These are phyloP conservation scores for Stagonosporopsis tanaceti DNA, from an alignment of 2,329 filamentous ascomycete genomes.

Conservation along the genomic window DNA sequence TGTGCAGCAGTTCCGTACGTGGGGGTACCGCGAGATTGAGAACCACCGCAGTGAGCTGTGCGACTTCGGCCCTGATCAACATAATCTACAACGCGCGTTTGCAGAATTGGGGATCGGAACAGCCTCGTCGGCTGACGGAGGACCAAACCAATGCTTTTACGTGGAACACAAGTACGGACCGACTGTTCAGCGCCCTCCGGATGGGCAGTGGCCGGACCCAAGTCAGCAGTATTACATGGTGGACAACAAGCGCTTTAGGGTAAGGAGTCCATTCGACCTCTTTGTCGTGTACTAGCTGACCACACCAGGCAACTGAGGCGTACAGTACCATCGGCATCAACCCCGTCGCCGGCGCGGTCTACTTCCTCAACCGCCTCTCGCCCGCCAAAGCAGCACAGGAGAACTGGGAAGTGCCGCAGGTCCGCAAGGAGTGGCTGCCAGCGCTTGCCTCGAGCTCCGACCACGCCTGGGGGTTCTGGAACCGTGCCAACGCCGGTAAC, in stretches of 20 bases:
- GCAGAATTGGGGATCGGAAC: conserved; percentile 19
- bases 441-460: conserved; percentile 25
- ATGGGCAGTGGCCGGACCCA: conserved; percentile 9
- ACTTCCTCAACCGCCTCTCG: conserved; percentile 19
- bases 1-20: conserved; percentile 10
- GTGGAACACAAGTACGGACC: conserved; percentile 23
- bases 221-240: conserved; percentile 28
- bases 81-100: conserved; percentile 14
- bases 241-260: conserved; percentile 11
- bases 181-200: conserved; percentile 11
- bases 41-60: conserved; percentile 14
- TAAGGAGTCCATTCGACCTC: too few species aligned
- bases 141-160: conserved; percentile 24
- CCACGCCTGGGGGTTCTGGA: conserved; percentile 31
- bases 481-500: conserved; percentile 9
- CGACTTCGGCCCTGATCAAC: conserved; percentile 9
- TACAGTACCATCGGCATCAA: conserved; percentile 25
- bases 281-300: too few species aligned
- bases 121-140: conserved; percentile 8
- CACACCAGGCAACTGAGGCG: conserved; percentile 20
- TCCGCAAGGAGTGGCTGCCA: conserved; percentile 23
- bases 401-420: conserved; percentile 1
- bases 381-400: conserved; percentile 11
- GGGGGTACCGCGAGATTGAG: conserved; percentile 22
- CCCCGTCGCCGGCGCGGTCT: conserved; percentile 11